These are phyloP conservation scores for Sisymbrium altissimum DNA, from an alignment of 345 rosid genomes.

Conservation along the genomic window DNA sequence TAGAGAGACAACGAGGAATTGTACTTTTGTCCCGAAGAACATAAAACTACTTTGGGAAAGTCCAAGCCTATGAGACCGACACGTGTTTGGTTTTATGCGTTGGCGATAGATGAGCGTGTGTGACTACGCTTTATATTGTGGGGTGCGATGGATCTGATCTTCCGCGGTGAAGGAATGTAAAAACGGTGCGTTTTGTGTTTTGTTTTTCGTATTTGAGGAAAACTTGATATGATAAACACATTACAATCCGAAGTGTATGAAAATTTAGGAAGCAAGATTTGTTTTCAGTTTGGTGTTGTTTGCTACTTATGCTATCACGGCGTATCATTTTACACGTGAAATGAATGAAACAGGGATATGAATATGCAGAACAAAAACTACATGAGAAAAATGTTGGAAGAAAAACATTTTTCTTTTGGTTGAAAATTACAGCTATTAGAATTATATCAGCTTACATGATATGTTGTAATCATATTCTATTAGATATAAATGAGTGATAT, in stretches of 20 bases:
- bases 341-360: background rate
- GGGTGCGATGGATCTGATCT: conserved; percentile 24
- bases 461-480: background rate
- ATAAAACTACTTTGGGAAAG: background rate
- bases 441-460: background rate
- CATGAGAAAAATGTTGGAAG: background rate
- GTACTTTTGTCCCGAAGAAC: background rate
- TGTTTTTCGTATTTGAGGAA: background rate
- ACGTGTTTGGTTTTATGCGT: background rate
- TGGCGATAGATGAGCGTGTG: background rate
- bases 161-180: background rate
- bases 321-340: background rate
- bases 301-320: background rate
- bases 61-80: background rate
- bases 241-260: background rate
- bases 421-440: background rate
- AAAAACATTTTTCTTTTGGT: background rate
- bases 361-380: background rate
- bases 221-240: background rate
- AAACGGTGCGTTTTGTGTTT: background rate
- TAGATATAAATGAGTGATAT: background rate
- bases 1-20: background rate
- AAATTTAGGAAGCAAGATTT: background rate
- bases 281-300: background rate
- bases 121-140: background rate